Evolutionary conservation across 2,329 filamentous ascomycete genomes (phyloP).

Genomic region (Venturia asperata): DNA sequence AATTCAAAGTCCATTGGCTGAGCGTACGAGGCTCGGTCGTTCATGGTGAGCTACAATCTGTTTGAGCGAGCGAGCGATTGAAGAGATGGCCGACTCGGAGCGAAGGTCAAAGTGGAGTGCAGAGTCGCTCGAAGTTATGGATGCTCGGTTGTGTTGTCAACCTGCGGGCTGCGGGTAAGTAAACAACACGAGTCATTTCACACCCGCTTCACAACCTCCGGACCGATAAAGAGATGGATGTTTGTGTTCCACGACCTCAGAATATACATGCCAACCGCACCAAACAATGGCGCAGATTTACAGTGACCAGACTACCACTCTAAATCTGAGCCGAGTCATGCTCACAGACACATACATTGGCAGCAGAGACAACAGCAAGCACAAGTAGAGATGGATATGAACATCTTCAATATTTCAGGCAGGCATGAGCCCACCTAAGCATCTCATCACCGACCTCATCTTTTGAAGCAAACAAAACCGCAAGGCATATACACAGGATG

Average conservation of each 20-base stretch:
- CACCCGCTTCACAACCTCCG: too few relatives aligned
- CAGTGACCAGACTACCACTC: too few relatives aligned
- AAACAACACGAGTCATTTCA: constrained; percentile 4
- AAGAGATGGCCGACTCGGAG: not conserved
- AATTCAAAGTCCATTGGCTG: constrained; percentile 51
- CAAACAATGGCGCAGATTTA: too few relatives aligned
- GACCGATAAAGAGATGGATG: too few relatives aligned
- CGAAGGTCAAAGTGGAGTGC: too few relatives aligned
- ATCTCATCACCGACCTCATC: not conserved
- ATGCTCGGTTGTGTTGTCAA: not conserved
- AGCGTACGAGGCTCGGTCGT: constrained; percentile 33
- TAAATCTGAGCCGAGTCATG: too few relatives aligned
- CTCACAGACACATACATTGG: not conserved
- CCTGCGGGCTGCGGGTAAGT: not conserved
- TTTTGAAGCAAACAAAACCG: not conserved
- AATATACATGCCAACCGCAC: too few relatives aligned
- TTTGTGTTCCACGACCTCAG: too few relatives aligned
- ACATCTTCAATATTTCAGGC: not conserved
- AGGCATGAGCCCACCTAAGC: not conserved
- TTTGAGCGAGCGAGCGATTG: not conserved
- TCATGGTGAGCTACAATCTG: not conserved
- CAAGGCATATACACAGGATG: not conserved
- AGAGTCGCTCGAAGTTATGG: not conserved
- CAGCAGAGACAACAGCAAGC: not conserved
- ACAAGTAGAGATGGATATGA: not conserved